Base-by-base conservation (phyloP, 306 rosid species). In the Acacia crassicarpa region DNA sequence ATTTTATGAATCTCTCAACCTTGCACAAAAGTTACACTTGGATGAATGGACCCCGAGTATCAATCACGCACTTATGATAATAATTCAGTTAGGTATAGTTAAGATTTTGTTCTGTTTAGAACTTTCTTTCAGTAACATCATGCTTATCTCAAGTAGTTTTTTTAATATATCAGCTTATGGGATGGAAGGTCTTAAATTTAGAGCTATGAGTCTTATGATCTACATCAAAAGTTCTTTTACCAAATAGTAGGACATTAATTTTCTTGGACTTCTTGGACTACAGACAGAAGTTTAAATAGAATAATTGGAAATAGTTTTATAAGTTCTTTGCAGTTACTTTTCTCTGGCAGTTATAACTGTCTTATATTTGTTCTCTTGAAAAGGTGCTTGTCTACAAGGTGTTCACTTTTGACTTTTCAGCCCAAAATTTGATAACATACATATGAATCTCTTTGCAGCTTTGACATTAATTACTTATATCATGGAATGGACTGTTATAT, bases 21-120 rank as follows among this genome's bases (percentile, higher is more conserved):
- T 93, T 17, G 87, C 89, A 0, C 94, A 89, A 72, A 95, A 90
- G 88, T 81, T 95, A 82, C 99, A 93, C 38, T 71, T 78, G 32
- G 87, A 87, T 35, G 87, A 87, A 82, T 87, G 89, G 90, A 75
- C 38, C 30, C 90, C 90, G 1, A 87, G 81, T 59, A 62, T 84
- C 76, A 79, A 61, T 49, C 71, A 76, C 1, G 81, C 83, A 0
- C 86, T 87, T 25, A 49, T 66, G 85, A 78, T 87, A 48, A 76
- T 84, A 79, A 59, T 79, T 76, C 88, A 79, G 78, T 73, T 87
- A 82, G 90, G 90, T 87, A 87, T 56, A 66, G 27, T 54, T 69
- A 23, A 61, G 72, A 80, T 54, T 63, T 65, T 76, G 62, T n/a
- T 54, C 68, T 46, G 76, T 78, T 8, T 78, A 91, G 35, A 90